A percentile compares a stretch with the other conserved stretches of the same genome.
phyloP scores from a whole-genome alignment of 2,329 filamentous ascomycete species.

The Emergomyces orientalis region DNA sequence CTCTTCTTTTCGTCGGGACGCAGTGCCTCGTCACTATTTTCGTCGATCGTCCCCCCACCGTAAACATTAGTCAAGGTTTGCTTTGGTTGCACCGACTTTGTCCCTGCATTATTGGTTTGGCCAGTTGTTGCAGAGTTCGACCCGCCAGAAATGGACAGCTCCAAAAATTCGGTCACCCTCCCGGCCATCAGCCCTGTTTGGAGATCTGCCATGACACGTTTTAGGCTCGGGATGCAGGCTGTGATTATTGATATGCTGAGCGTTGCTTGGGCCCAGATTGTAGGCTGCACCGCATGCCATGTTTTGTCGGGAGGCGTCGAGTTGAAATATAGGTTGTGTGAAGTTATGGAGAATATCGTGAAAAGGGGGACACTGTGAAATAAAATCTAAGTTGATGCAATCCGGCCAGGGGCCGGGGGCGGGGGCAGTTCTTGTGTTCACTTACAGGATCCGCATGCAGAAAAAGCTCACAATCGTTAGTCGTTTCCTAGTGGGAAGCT shows the following conservation, averaged over 20 bases:
- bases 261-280: constrained; percentile 18
- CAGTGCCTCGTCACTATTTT: background rate
- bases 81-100: background rate
- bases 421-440: background rate
- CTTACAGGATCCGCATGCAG: constrained; percentile 18
- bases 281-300: constrained; percentile 17
- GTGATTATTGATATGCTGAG: constrained; percentile 21
- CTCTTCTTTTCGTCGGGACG: background rate
- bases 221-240: constrained; percentile 20
- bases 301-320: constrained; percentile 16
- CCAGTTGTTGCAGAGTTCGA: background rate
- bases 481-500: constrained; percentile 14
- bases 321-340: constrained; percentile 14
- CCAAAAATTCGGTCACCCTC: constrained; percentile 17
- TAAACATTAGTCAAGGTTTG: background rate
- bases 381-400: constrained; percentile 7
- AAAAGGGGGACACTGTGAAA: constrained; percentile 16
- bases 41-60: background rate
- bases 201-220: constrained; percentile 20
- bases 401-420: too few relatives aligned
- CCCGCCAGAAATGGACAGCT: constrained; percentile 15
- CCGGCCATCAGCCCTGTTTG: constrained; percentile 20
- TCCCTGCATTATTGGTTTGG: background rate
- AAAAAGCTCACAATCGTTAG: constrained; percentile 19
- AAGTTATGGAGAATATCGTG: constrained; percentile 15